phyloP scores from a whole-genome alignment of 257 asterid species.

The Solanum megistacrolobum region DNA sequence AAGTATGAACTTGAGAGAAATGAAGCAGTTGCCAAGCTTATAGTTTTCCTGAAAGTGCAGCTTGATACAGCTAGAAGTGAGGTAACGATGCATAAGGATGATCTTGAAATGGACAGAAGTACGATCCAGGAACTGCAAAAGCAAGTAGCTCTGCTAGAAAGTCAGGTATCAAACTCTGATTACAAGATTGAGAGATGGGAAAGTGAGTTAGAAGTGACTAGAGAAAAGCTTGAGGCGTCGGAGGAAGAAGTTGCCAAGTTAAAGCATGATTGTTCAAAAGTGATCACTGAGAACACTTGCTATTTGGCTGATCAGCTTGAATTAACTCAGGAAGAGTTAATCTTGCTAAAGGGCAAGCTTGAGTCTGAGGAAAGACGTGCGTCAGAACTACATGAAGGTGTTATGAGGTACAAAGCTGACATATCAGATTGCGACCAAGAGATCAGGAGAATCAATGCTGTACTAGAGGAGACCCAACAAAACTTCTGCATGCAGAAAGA shows the following conservation, averaged over 20 bases:
- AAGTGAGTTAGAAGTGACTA: conserved; percentile 4
- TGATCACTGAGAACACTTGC: conserved; percentile 1
- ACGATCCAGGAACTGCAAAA: conserved; percentile 34
- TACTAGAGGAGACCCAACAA: conserved; percentile 31
- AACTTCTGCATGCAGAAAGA: conserved; percentile 38
- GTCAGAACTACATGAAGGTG: conserved; percentile 28
- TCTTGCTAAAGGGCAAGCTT: conserved; percentile 30
- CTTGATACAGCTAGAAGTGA: conserved; percentile 35
- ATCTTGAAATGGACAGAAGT: conserved; percentile 31
- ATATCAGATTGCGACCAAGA: conserved; percentile 28
- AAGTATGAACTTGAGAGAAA: conserved; percentile 22
- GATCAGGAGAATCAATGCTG: conserved; percentile 30
- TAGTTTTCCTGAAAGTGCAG: conserved; percentile 27
- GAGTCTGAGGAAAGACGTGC: conserved; percentile 26
- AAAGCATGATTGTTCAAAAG: conserved; percentile 2
- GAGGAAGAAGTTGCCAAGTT: conserved; percentile 5
- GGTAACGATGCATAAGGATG: conserved; percentile 25
- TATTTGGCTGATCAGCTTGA: conserved; percentile 8
- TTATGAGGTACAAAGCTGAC: conserved; percentile 16
- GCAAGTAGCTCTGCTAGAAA: conserved; percentile 21
- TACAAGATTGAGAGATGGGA: neutral
- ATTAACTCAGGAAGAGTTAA: neutral
- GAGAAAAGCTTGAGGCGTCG: conserved; percentile 3
- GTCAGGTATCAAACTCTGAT: neutral
- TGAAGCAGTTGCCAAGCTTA: conserved; percentile 13